Evolutionary conservation across 148 eudicot species (phyloP).

Genomic region (Chenopodium berlandieri): DNA sequence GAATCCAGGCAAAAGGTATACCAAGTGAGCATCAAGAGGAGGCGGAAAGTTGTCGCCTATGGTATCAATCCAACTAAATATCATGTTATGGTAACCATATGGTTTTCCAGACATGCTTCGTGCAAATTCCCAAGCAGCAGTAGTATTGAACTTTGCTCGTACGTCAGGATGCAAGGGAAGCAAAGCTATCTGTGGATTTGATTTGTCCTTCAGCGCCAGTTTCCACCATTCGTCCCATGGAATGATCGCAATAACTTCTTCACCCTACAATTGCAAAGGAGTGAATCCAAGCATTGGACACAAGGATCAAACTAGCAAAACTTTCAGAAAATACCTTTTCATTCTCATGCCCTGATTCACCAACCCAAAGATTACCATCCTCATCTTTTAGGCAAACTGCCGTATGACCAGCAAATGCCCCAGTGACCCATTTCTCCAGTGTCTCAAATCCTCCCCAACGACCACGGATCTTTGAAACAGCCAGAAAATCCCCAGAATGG

Average conservation of each 20-base stretch:
- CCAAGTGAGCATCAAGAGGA: constrained; percentile 99
- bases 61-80: constrained; percentile 99
- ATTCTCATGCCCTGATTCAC: constrained; percentile 99
- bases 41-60: constrained; percentile 93
- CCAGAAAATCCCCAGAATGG: constrained; percentile 94
- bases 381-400: constrained; percentile 97
- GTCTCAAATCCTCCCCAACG: constrained; percentile 99
- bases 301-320: background rate
- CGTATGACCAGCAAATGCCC: constrained; percentile 98
- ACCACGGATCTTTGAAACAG: constrained; percentile 96
- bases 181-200: constrained; percentile 93
- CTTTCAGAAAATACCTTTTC: constrained; percentile 56
- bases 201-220: constrained; percentile 68
- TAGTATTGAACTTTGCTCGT: constrained; percentile 72
- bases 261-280: constrained; percentile 57
- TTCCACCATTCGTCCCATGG: constrained; percentile 99
- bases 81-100: constrained; percentile 99
- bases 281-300: background rate
- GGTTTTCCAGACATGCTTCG: constrained; percentile 97
- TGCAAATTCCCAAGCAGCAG: constrained; percentile 98
- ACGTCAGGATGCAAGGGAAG: constrained; percentile 88
- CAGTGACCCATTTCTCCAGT: constrained; percentile 98
- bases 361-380: constrained; percentile 88
- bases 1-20: constrained; percentile 27
- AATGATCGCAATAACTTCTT: constrained; percentile 84